Conservation (phyloP, 1,139 yeast genomes). For the Yamadazyma jaroonii region DNA sequence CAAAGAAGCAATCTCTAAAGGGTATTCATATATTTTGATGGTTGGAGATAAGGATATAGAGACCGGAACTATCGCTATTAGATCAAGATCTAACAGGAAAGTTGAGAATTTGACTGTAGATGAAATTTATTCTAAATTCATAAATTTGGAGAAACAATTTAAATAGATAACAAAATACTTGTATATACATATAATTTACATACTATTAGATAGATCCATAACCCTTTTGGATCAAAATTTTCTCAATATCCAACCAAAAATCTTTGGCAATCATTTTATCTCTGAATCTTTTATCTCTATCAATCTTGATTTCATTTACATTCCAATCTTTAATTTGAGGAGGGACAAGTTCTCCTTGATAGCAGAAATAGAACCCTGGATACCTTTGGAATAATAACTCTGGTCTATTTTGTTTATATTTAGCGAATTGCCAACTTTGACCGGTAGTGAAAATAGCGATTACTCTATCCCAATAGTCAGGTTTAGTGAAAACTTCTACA, state of each 20-base stretch:
- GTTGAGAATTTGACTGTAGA: conserved; percentile 42
- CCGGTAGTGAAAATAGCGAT: conserved; percentile 96
- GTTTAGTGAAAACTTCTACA: conserved; percentile 84
- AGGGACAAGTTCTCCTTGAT: conserved; percentile 79
- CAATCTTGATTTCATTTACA: conserved; percentile 72
- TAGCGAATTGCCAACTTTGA: conserved; percentile 93
- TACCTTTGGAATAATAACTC: conserved; percentile 76
- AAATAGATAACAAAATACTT: conserved; percentile 13
- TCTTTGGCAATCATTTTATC: conserved; percentile 84
- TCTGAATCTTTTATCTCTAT: conserved; percentile 79
- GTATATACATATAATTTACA: conserved; percentile 7
- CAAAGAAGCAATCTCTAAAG: conserved; percentile 71
- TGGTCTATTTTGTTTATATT: conserved; percentile 82
- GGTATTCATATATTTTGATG: conserved; percentile 76
- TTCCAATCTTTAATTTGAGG: conserved; percentile 81
- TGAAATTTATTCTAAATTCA: conserved; percentile 50
- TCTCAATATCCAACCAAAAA: conserved; percentile 79
- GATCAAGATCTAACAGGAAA: conserved; percentile 57
- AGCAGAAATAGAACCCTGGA: conserved; percentile 77
- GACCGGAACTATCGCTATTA: conserved; percentile 57
- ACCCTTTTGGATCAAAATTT: conserved; percentile 48
- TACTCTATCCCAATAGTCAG: conserved; percentile 96
- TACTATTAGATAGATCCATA: conserved; percentile 24
- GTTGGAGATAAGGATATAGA: conserved; percentile 85
- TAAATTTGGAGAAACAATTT: conserved; percentile 47